Evolutionary conservation across 176 grass and related monocot genomes (phyloP), one percentile per base, ranked within the genome.

Genomic region (Lolium perenne): DNA sequence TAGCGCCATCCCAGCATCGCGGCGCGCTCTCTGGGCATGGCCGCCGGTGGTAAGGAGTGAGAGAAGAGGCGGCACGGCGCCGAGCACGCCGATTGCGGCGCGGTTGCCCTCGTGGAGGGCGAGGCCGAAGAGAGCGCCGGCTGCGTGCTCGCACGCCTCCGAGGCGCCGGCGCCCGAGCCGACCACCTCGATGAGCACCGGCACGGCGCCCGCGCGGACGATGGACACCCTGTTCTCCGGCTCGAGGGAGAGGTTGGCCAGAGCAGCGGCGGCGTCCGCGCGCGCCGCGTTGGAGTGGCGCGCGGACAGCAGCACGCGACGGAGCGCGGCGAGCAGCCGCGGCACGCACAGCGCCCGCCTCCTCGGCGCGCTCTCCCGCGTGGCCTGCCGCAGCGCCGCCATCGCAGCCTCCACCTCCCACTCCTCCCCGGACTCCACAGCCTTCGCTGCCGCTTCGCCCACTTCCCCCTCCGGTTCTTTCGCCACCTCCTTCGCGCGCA

Each of bases 261-360:
- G 47, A 53, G 48, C 72, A 53, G 72, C 72, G 14, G 48, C 9
- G 47, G 48, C 72, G 23, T 75, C 23, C 15, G 72, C 72, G 72
- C 72, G 72, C 47, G 48, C 47, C 14, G 47, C 72, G 72, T 50
- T 2, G 14, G 47, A 53, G 72, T 75, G 72, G 10, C 72, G 72
- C 72, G 72, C 72, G 15, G 72, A 75, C 22, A 41, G 61, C 68
- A 79, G 38, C 66, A 81, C 29, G 84, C 95, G 17, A 86, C 77
- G 53, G 78, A 97, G 84, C 81, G 92, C 79, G 3, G 88, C 89
- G 1, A 97, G 88, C 20, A 97, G 69, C 2, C 68, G 85, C 12
- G 92, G 75, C 12, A 57, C 84, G 84, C 95, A 97, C 4, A 94
- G 70, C 35, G 60, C 47, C 47, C 83, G 74, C 46, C 95, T 86